phyloP scores from a whole-genome alignment of 306 rosid genomes.

The Gleditsia sinensis region DNA sequence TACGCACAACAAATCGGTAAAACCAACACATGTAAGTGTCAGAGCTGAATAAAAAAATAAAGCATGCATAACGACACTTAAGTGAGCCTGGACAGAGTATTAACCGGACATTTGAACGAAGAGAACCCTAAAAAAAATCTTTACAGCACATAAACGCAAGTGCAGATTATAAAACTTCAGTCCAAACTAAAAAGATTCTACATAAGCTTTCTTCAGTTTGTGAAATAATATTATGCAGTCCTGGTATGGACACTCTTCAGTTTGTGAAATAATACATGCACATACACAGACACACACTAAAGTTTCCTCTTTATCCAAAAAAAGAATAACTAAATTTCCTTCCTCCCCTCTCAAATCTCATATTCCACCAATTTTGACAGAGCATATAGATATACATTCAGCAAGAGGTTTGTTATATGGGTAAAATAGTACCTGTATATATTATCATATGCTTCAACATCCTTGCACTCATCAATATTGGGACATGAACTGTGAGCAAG shows the following conservation, averaged over 20 bases:
- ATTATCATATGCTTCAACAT: constrained; percentile 70
- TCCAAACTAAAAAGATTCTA: background rate
- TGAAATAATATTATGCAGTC: background rate
- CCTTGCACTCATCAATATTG: constrained; percentile 85
- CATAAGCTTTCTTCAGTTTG: constrained; percentile 20
- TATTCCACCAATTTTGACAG: background rate
- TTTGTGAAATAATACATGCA: background rate
- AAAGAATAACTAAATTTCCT: background rate
- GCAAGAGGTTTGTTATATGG: constrained; percentile 8
- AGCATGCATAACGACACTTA: background rate
- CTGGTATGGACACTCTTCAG: background rate
- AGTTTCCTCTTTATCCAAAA: background rate
- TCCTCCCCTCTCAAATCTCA: background rate
- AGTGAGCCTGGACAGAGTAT: background rate
- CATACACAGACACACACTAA: background rate
- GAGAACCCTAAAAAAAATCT: constrained; percentile 12
- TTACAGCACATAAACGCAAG: constrained; percentile 2
- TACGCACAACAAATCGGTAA: background rate
- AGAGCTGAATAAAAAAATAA: constrained; percentile 21
- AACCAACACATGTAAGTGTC: background rate
- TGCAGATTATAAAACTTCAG: background rate
- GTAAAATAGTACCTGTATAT: constrained; percentile 66
- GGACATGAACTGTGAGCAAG: constrained; percentile 95
- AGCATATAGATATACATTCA: constrained; percentile 6
- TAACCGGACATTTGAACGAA: background rate